Percentiles rank a stretch among this genome's conserved stretches.
These are phyloP conservation scores for Akanthomyces dipterigenus DNA, from an alignment of 2,329 filamentous ascomycete genomes.

Conservation along the genomic window DNA sequence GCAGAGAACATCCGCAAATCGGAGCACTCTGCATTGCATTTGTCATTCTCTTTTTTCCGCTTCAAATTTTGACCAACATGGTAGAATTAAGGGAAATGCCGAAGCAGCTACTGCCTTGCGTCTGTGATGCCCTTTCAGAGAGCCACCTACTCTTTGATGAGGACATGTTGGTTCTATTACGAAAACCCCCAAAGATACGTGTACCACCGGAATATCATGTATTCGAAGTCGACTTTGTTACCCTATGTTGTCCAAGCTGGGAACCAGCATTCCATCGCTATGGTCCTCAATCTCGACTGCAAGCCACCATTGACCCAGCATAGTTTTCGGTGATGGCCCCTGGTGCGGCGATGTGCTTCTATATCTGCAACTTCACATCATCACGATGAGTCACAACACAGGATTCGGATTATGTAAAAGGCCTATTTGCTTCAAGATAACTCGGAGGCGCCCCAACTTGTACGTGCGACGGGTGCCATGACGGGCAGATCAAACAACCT, in stretches of 20 bases:
- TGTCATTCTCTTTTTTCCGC: background rate
- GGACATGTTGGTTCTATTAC: background rate
- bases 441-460: too few species aligned
- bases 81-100: background rate
- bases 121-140: background rate
- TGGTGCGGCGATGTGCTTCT: too few species aligned
- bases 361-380: too few species aligned
- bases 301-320: background rate
- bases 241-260: background rate
- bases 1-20: too few species aligned
- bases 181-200: background rate
- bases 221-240: background rate
- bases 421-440: too few species aligned
- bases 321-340: too few species aligned
- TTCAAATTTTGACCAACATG: background rate
- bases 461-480: too few species aligned
- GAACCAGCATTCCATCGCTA: background rate
- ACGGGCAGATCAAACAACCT: too few species aligned
- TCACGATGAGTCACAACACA: too few species aligned
- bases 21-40: too few species aligned
- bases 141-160: background rate
- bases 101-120: background rate
- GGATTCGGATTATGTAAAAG: too few species aligned
- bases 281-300: background rate
- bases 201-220: background rate